Percentiles rank a stretch among this genome's conserved stretches.
phyloP scores from a whole-genome alignment of 768 basidiomycete genomes.

The Lactifluus pinguis region DNA sequence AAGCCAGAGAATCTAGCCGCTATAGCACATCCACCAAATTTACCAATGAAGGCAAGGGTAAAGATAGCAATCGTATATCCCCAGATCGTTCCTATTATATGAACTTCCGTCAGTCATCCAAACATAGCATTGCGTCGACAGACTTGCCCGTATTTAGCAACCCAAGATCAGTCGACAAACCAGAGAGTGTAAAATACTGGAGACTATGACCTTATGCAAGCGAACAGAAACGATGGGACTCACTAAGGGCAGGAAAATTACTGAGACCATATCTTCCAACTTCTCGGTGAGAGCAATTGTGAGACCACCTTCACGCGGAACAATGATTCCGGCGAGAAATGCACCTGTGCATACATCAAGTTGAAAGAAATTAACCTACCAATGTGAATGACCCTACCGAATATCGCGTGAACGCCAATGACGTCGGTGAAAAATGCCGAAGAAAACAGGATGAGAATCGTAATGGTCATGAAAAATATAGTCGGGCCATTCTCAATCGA shows the following conservation, averaged over 20 bases:
- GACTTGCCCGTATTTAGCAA: slow-evolving; percentile 62
- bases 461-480: slow-evolving; percentile 81
- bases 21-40: slow-evolving; percentile 77
- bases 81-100: slow-evolving; percentile 63
- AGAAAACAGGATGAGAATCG: slow-evolving; percentile 72
- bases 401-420: slow-evolving; percentile 88
- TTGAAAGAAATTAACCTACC: not conserved
- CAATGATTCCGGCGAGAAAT: slow-evolving; percentile 71
- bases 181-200: slow-evolving; percentile 89
- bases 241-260: slow-evolving; percentile 84
- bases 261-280: slow-evolving; percentile 89
- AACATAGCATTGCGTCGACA: not conserved
- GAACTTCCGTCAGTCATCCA: not conserved
- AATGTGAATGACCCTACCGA: slow-evolving; percentile 39
- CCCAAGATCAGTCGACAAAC: slow-evolving; percentile 81
- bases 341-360: slow-evolving; percentile 41
- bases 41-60: slow-evolving; percentile 69
- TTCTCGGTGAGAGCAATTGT: slow-evolving; percentile 86
- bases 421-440: slow-evolving; percentile 90
- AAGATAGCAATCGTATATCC: slow-evolving; percentile 79
- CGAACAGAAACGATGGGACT: slow-evolving; percentile 16
- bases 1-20: slow-evolving; percentile 65
- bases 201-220: not conserved
- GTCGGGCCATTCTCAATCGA: slow-evolving; percentile 77
- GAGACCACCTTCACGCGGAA: slow-evolving; percentile 84